Percentiles rank a stretch among this genome's conserved stretches.
Evolutionary conservation across 306 rosid genomes (phyloP).

Genomic region (Acmispon strigosus): DNA sequence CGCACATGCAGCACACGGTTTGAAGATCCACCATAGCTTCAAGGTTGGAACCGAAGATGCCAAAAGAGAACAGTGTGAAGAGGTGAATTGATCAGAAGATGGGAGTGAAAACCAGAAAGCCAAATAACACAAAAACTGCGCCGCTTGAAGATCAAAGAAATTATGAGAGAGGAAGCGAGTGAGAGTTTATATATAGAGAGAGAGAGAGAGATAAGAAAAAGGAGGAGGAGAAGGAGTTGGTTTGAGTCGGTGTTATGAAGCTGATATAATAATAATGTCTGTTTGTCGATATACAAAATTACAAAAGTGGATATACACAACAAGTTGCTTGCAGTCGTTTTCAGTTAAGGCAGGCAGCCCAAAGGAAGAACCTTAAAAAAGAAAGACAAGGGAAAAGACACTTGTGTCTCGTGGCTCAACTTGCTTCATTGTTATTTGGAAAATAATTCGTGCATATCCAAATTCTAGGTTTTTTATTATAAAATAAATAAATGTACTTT

Average conservation of each 20-base stretch:
- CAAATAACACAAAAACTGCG: not conserved
- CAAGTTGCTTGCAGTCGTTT: slow-evolving; percentile 73
- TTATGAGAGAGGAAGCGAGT: not conserved
- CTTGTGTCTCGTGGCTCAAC: slow-evolving; percentile 8
- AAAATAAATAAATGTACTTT: no score
- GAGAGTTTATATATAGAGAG: slow-evolving; percentile 24
- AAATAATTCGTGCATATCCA: no score
- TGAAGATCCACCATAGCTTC: slow-evolving; percentile 75
- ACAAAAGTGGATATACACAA: slow-evolving; percentile 6
- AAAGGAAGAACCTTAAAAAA: slow-evolving; percentile 50
- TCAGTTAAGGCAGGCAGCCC: slow-evolving; percentile 47
- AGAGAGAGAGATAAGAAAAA: no score
- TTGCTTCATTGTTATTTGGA: not conserved
- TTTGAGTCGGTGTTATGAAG: slow-evolving; percentile 53
- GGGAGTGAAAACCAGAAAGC: not conserved
- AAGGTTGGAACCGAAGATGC: no score
- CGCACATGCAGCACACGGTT: slow-evolving; percentile 93
- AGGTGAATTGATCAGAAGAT: not conserved
- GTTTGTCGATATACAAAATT: not conserved
- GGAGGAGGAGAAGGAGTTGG: slow-evolving; percentile 13
- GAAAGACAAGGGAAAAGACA: slow-evolving; percentile 26
- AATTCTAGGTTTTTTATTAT: no score
- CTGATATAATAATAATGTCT: not conserved
- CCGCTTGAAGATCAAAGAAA: not conserved
- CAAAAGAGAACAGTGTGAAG: no score